Evolutionary conservation across 495 filamentous ascomycete species (phyloP).

Genomic region (Neurospora hispaniola): DNA sequence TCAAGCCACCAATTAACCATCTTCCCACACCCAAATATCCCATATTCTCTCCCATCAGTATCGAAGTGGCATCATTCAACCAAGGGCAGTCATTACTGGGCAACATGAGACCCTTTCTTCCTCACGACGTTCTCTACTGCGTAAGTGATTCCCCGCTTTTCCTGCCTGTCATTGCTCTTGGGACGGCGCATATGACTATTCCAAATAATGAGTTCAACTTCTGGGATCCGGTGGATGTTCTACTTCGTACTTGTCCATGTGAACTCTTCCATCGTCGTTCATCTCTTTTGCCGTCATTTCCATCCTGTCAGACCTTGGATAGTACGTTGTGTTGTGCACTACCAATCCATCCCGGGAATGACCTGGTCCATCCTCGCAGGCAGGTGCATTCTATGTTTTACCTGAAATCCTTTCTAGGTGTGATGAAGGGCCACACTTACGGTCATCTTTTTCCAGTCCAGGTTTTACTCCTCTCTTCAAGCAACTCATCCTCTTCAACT

Average conservation of each 20-base stretch:
- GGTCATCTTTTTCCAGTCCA: background rate
- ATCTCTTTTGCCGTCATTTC: background rate
- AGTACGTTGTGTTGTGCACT: background rate
- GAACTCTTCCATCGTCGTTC: background rate
- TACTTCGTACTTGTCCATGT: background rate
- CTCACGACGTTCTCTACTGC: background rate
- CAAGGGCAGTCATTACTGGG: background rate
- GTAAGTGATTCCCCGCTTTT: background rate
- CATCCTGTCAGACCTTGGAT: background rate
- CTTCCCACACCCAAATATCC: no score
- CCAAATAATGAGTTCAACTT: background rate
- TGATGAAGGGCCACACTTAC: no score
- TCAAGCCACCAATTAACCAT: no score
- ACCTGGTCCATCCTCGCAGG: slow-evolving; percentile 8
- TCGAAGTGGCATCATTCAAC: background rate
- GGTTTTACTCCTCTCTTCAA: slow-evolving; percentile 16
- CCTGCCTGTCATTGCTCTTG: background rate
- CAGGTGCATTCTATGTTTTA: background rate
- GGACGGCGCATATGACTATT: background rate
- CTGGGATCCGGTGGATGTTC: background rate
- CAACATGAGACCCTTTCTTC: background rate
- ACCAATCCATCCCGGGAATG: background rate
- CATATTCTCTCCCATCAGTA: background rate
- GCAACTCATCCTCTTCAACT: background rate
- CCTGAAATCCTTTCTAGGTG: background rate